Evolutionary conservation across 1,284 basidiomycete genomes (phyloP).

Genomic region (Ganoderma multipileum): DNA sequence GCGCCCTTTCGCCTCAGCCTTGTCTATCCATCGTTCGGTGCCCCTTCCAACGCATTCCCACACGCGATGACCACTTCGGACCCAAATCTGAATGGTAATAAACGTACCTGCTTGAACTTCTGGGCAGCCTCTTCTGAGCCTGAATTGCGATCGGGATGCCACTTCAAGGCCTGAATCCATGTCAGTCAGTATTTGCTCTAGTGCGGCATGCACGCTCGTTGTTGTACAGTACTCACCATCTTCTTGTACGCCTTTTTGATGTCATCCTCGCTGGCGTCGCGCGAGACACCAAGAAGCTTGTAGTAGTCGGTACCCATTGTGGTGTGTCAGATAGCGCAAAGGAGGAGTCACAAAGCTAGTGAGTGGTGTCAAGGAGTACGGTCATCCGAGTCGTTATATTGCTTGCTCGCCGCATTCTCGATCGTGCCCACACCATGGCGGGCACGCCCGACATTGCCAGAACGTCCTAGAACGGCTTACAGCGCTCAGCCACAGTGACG

Average conservation of each 20-base stretch:
- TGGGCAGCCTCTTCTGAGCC: conserved; percentile 85
- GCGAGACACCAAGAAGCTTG: conserved; percentile 77
- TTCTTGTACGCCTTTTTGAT: conserved; percentile 65
- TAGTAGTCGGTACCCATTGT: conserved; percentile 86
- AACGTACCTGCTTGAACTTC: conserved; percentile 90
- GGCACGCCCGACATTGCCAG: conserved; percentile 25
- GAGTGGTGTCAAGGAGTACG: conserved; percentile 11
- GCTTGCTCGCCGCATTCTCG: conserved; percentile 19
- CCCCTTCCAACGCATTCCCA: background rate
- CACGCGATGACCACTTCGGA: background rate
- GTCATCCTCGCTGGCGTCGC: conserved; percentile 72
- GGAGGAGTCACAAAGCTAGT: conserved; percentile 8
- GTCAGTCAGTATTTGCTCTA: conserved; percentile 16
- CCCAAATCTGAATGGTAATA: background rate
- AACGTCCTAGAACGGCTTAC: conserved; percentile 35
- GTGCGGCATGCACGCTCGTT: background rate
- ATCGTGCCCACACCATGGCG: conserved; percentile 21
- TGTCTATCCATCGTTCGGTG: background rate
- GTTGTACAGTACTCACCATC: conserved; percentile 41
- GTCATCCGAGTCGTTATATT: conserved; percentile 20
- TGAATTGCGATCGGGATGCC: conserved; percentile 81
- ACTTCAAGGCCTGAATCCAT: conserved; percentile 58
- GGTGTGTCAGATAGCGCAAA: conserved; percentile 4
- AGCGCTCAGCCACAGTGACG: conserved; percentile 34
- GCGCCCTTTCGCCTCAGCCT: background rate